Evolutionary conservation across 495 filamentous ascomycete genomes (phyloP), one percentile per base, ranked within the genome.

Genomic region (Aspergillus leporis): DNA sequence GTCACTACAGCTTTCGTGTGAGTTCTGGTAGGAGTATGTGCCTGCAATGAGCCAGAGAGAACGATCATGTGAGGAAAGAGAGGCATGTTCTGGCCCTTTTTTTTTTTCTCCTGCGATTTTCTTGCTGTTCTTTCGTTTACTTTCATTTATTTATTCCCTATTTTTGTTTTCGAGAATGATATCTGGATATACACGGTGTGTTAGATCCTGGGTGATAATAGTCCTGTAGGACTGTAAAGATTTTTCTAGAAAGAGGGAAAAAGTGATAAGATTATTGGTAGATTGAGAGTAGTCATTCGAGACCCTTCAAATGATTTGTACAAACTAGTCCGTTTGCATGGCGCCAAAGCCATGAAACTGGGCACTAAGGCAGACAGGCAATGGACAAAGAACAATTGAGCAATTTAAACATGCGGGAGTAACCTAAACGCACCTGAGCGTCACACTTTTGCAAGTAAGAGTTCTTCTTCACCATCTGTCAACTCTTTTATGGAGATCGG

Each of bases 241-340:
- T 36, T 36, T 1, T 10, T 10, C 13, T 14, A 36, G 32, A 10
- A 9, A 10, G 32, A n/a, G n/a, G n/a, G n/a, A 36, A 14, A 36
- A 10, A 36, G 32, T 9, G 10, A 36, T 28, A 28, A 28, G 25
- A 6, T 28, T 3, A 6, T 3, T 28, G 6, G 25, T 28, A 28
- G 25, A 28, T 6, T 3, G 25, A 6, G 3, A 28, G 25, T 6
- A 28, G 25, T 6, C 25, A 28, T 28, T 28, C 3, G 25, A 28
- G 25, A 6, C 25, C 3, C 25, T 6, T 28, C 3, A 3, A 28
- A 3, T 28, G 25, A 3, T 40, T 41, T 38, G 32, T 13, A 40
- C 51, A 53, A 53, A 53, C 51, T 38, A 25, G 38, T 31, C 30
- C 22, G 53, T 46, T 55, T 55, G 53, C 25, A 28, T 6, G 25